phyloP scores from a whole-genome alignment of 768 basidiomycete species.

The Phaeotremella fagi region DNA sequence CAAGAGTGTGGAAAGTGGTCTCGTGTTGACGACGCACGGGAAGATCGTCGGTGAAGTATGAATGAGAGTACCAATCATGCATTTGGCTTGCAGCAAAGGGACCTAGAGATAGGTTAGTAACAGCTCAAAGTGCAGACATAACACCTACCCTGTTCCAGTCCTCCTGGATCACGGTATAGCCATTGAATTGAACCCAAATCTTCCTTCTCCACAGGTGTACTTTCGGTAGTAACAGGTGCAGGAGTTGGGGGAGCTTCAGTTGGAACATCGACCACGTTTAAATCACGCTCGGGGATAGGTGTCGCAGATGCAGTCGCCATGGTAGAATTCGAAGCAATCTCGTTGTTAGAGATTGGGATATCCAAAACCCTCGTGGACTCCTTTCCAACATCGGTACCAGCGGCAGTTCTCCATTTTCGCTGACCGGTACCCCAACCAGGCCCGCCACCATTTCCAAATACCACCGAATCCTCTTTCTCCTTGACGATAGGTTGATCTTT shows the following conservation, averaged over 20 bases:
- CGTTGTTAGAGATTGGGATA: slow-evolving; percentile 17
- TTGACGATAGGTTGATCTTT: slow-evolving; percentile 9
- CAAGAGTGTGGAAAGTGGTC: slow-evolving; percentile 48
- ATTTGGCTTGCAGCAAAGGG: slow-evolving; percentile 83
- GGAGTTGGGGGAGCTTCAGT: neutral
- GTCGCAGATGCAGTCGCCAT: slow-evolving; percentile 42
- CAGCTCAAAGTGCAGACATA: neutral
- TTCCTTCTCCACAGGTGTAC: too few relatives aligned
- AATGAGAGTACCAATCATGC: slow-evolving; percentile 91
- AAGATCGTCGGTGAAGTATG: slow-evolving; percentile 77
- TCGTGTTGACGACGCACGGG: slow-evolving; percentile 67
- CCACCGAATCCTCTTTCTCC: slow-evolving; percentile 11
- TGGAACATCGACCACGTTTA: slow-evolving; percentile 16
- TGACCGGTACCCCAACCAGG: slow-evolving; percentile 45
- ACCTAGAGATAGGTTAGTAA: slow-evolving; percentile 53
- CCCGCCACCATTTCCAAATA: slow-evolving; percentile 40
- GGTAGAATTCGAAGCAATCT: slow-evolving; percentile 30
- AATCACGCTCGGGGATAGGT: slow-evolving; percentile 43
- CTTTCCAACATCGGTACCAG: slow-evolving; percentile 19
- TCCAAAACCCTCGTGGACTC: slow-evolving; percentile 13
- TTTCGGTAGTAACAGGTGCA: slow-evolving; percentile 7
- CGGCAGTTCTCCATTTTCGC: slow-evolving; percentile 41
- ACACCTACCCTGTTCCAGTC: slow-evolving; percentile 79
- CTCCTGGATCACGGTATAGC: slow-evolving; percentile 88
- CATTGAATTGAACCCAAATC: slow-evolving; percentile 58